These are phyloP conservation scores for Waltergamsia citrina DNA, from an alignment of 2,329 filamentous ascomycete genomes.

Conservation along the genomic window DNA sequence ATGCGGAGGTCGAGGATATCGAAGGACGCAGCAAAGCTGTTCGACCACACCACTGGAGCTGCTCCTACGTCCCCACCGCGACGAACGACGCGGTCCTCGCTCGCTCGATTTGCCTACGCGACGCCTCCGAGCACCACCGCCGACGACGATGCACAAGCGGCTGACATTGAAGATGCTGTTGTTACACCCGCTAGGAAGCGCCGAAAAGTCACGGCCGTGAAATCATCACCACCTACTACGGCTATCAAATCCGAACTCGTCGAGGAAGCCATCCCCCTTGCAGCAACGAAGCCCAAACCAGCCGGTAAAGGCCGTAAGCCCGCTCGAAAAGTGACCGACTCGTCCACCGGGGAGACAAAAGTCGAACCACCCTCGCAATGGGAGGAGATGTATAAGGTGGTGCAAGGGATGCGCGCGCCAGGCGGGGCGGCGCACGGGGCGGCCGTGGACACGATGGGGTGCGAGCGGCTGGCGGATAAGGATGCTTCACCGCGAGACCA, in stretches of 20 bases:
- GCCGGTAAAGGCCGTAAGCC: too few species aligned
- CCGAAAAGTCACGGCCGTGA: constrained; percentile 12
- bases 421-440: constrained; percentile 56
- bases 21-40: constrained; percentile 46
- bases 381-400: constrained; percentile 70
- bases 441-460: constrained; percentile 96
- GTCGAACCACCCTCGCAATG: constrained; percentile 65
- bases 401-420: constrained; percentile 63
- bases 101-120: constrained; percentile 36
- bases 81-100: constrained; percentile 37
- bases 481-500: constrained; percentile 42
- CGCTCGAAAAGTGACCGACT: constrained; percentile 27
- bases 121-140: constrained; percentile 13
- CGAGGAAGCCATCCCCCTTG: constrained; percentile 13
- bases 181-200: constrained; percentile 19
- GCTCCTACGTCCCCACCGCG: constrained; percentile 25
- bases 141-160: constrained; percentile 5
- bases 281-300: constrained; percentile 26
- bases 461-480: constrained; percentile 60
- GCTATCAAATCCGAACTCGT: constrained; percentile 28
- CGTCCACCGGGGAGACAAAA: constrained; percentile 26
- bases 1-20: constrained; percentile 53
- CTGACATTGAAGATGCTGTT: constrained; percentile 50
- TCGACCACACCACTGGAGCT: constrained; percentile 24
- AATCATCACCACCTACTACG: constrained; percentile 9